These are phyloP conservation scores for Entophlyctis luteolus DNA, from an alignment of 192 early-diverging fungal species.

Conservation along the genomic window DNA sequence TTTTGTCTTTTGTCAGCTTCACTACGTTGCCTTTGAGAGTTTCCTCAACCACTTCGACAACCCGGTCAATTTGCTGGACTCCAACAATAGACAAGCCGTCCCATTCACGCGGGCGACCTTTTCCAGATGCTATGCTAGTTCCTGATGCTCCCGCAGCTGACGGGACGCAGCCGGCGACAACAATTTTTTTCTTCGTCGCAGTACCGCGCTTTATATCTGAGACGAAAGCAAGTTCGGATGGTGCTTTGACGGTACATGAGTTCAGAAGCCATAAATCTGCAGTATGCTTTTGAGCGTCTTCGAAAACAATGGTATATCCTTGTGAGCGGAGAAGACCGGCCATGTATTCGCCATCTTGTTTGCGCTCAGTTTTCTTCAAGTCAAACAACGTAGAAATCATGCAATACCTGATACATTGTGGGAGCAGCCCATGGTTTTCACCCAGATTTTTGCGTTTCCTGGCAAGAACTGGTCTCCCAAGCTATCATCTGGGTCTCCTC, in stretches of 20 bases:
- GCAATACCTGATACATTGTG: conserved; percentile 27
- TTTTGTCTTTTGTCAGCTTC: conserved; percentile 38
- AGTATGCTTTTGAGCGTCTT: conserved; percentile 31
- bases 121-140: conserved; percentile 5
- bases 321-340: conserved; percentile 48
- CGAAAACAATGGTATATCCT: conserved; percentile 49
- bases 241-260: conserved; percentile 60
- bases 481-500: background rate
- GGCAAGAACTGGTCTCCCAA: conserved; percentile 34
- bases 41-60: conserved; percentile 61
- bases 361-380: conserved; percentile 22
- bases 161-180: conserved; percentile 59
- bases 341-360: conserved; percentile 53
- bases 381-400: background rate
- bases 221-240: conserved; percentile 53
- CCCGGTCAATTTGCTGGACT: conserved; percentile 58
- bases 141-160: conserved; percentile 33
- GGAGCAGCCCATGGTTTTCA: conserved; percentile 55
- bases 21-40: conserved; percentile 54
- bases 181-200: conserved; percentile 47
- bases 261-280: conserved; percentile 62
- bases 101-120: conserved; percentile 39
- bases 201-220: conserved; percentile 49
- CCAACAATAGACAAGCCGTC: conserved; percentile 47
- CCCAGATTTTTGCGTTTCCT: conserved; percentile 44